A percentile compares a stretch with the other conserved stretches of the same genome.
Evolutionary conservation across 225 moss, liverwort and hornwort genomes (phyloP).

Genomic region (Polytrichum commune): DNA sequence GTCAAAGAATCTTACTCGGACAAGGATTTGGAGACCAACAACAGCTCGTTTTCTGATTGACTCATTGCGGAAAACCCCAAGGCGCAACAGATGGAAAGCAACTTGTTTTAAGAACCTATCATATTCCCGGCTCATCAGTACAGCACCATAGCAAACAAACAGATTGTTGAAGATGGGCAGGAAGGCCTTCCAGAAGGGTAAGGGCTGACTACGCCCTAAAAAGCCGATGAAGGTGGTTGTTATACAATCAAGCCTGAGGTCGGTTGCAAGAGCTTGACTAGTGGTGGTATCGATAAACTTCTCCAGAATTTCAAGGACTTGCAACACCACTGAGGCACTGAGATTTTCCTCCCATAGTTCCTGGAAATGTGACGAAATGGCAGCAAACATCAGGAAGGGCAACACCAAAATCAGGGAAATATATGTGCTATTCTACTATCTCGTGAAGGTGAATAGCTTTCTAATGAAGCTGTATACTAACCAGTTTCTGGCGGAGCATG

Average conservation of each 20-base stretch:
- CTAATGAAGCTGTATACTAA: constrained; percentile 11
- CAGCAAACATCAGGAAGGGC: neutral
- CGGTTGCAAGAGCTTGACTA: constrained; percentile 76
- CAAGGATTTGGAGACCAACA: constrained; percentile 96
- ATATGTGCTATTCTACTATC: no score
- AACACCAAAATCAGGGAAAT: neutral
- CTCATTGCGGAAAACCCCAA: constrained; percentile 98
- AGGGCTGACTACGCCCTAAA: constrained; percentile 86
- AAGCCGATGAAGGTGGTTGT: constrained; percentile 89
- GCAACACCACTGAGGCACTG: constrained; percentile 90
- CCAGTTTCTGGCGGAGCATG: constrained; percentile 91
- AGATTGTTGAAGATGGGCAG: constrained; percentile 84
- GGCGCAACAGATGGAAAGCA: constrained; percentile 84
- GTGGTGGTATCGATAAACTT: constrained; percentile 90
- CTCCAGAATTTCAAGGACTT: constrained; percentile 79
- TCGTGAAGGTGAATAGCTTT: neutral
- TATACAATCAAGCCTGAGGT: constrained; percentile 88
- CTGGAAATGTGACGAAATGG: constrained; percentile 35
- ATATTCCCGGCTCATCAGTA: constrained; percentile 95
- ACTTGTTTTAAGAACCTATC: constrained; percentile 84
- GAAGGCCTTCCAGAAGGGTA: constrained; percentile 77
- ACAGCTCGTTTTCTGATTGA: constrained; percentile 96
- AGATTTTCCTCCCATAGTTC: constrained; percentile 99
- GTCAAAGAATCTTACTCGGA: constrained; percentile 59
- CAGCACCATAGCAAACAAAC: constrained; percentile 75